Evolutionary conservation across 345 rosid genomes (phyloP), one percentile per base, ranked within the genome.

Genomic region (Salix caprea): DNA sequence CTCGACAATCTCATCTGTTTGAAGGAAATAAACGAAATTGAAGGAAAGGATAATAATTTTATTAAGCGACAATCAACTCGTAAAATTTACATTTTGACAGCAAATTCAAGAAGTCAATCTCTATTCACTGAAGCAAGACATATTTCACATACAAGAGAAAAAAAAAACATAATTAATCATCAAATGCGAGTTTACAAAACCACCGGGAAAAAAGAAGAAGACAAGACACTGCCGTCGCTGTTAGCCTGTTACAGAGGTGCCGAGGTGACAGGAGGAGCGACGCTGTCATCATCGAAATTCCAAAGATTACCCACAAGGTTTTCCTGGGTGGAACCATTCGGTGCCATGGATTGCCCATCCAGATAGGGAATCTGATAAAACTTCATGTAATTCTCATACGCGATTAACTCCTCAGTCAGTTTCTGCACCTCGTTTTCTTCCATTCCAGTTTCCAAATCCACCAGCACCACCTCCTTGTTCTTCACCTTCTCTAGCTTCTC

Each of bases 321-420:
- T 67, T 87, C 96, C 76, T 80, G 86, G 13, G 67, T 81, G 3
- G 76, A 56, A 65, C 52, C 50, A 70, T 76, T 82, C 5, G 81
- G 83, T 19, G 85, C 74, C 21, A 76, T 60, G 6, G 96, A 84
- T 62, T 90, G 86, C n/a, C 93, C 89, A 13, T 91, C 95, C 6
- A 90, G 84, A 83, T 87, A 88, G 8, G 97, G 95, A 56, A 91
- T 81, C 84, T 91, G 89, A 81, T 90, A 91, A 52, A 89, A 86
- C 82, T 83, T 90, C 95, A 94, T 94, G 86, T 76, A 87, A 71
- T 87, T 82, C 82, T 94, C 97, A 42, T 83, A 93, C 3, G 89
- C 93, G 86, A 87, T 85, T 23, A 93, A 88, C 82, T 94, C 98
- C 79, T 89, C 91, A 14, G 94, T 85, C 44, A 90, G 81, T 75